Conservation (phyloP, 345 rosid genomes). For the Eucalyptus polybractea region DNA sequence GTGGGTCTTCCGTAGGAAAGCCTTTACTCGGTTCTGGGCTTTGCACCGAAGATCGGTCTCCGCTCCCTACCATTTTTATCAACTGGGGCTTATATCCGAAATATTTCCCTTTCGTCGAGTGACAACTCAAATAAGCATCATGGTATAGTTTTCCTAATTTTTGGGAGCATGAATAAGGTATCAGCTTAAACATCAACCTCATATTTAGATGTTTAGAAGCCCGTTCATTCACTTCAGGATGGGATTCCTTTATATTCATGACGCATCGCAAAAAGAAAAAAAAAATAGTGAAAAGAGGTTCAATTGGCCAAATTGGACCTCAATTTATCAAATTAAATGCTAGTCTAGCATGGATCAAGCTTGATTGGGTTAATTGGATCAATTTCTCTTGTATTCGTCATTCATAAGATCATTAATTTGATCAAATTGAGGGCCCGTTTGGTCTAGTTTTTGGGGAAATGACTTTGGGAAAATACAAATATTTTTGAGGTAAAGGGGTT, state of each 20-base stretch:
- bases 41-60: background rate
- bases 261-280: too few relatives aligned
- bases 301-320: too few relatives aligned
- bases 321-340: too few relatives aligned
- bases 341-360: too few relatives aligned
- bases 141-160: background rate
- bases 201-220: background rate
- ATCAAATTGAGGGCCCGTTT: too few relatives aligned
- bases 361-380: too few relatives aligned
- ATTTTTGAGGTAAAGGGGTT: too few relatives aligned
- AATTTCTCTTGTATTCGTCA: too few relatives aligned
- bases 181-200: background rate
- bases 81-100: background rate
- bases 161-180: background rate
- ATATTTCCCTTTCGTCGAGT: background rate
- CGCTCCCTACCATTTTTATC: background rate
- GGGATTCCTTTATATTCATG: background rate
- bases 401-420: too few relatives aligned
- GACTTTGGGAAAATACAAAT: too few relatives aligned
- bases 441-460: too few relatives aligned
- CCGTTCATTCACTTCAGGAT: background rate
- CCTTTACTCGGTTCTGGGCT: background rate
- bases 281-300: too few relatives aligned
- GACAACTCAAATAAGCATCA: background rate
- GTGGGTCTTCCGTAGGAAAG: background rate